Percentiles rank a stretch among this genome's conserved stretches.
phyloP scores from a whole-genome alignment of 2,329 filamentous ascomycete species.

The Epichloe gansuensis region DNA sequence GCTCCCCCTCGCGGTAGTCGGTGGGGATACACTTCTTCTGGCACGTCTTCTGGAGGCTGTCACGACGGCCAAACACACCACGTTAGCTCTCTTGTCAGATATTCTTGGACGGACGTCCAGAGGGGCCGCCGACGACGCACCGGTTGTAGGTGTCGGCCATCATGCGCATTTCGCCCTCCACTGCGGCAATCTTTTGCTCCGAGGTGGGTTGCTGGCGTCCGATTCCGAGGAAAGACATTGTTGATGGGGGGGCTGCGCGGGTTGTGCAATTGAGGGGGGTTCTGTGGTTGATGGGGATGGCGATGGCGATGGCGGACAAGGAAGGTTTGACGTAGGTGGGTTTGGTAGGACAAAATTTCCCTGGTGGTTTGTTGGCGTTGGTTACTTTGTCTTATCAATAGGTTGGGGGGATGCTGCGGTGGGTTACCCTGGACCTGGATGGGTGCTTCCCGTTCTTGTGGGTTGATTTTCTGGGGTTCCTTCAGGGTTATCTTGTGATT shows the following conservation, averaged over 20 bases:
- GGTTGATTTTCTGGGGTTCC: too few relatives aligned
- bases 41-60: conserved; percentile 76
- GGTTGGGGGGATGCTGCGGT: too few relatives aligned
- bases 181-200: conserved; percentile 92
- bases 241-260: neutral
- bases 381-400: too few relatives aligned
- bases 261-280: too few relatives aligned
- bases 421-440: too few relatives aligned
- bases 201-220: conserved; percentile 71
- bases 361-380: too few relatives aligned
- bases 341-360: too few relatives aligned
- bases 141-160: conserved; percentile 96
- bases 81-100: neutral
- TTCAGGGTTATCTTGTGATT: too few relatives aligned
- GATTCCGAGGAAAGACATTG: conserved; percentile 33
- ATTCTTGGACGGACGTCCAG: neutral
- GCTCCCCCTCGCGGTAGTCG: conserved; percentile 87
- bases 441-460: too few relatives aligned
- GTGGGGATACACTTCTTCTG: conserved; percentile 84
- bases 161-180: conserved; percentile 96
- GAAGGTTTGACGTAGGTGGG: too few relatives aligned
- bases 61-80: neutral
- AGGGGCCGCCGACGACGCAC: conserved; percentile 34
- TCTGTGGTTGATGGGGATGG: too few relatives aligned
- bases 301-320: too few relatives aligned